Evolutionary conservation across 108 stramenopile genomes (phyloP), one percentile per base, ranked within the genome.

Genomic region (Parietichytrium sp.): DNA sequence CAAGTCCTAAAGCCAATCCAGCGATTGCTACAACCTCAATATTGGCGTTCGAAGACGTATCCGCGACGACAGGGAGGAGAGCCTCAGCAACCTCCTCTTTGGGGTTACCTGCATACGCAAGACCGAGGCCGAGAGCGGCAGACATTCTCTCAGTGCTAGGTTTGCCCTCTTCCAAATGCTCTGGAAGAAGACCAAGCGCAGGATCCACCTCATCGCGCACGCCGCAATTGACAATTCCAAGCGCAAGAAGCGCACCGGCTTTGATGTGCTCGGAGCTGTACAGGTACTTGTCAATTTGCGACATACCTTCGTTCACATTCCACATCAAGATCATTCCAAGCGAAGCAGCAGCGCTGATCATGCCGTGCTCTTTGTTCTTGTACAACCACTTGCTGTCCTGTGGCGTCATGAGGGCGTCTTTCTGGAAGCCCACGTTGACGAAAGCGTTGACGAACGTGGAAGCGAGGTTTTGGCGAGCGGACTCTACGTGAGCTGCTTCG

Each of bases 301-400:
- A 96, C 72, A 98, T 85, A n/a, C 97, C 98, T 87, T 98, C 98
- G 86, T 98, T 96, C 2, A 99, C 96, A 85, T 99, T 97, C 98
- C 98, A 99, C 25, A 98, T 87, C 36, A 96, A 88, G 54, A 99
- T 94, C 48, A 93, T 88, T 50, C 97, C 98, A 10, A 98, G 90
- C 3, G 96, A 96, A 4, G 97, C 98, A 4, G 98, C 95, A 1
- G 97, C 98, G 72, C 93, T 89, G 88, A 97, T 90, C 97, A 97
- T 97, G 48, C 97, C 97, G 84, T 97, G 96, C 85, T 96, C 97
- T 86, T 98, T 99, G 91, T 99, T 98, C 50, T 86, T 88, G 83
- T 85, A 88, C 79, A 90, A 48, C 91, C 91, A 91, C 48, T 95
- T 93, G 52, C 10, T n/a, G 2, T 85, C 88, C 72, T 82, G 86